Base-by-base conservation (phyloP, 108 stramenopile species). In the Pseudonitzschia multiseries region DNA sequence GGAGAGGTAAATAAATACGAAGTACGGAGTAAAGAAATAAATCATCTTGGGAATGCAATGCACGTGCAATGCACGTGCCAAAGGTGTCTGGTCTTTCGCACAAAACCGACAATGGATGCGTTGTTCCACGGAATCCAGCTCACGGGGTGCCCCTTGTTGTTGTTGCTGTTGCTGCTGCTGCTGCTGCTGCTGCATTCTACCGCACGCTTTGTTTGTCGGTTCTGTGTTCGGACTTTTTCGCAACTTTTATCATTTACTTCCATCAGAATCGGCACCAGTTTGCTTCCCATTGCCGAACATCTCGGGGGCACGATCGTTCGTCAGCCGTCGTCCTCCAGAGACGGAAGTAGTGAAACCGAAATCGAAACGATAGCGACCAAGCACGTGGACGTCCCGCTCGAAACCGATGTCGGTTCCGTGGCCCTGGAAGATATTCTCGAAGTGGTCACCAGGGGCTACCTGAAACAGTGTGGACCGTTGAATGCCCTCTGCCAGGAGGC, bases 401-500 rank as follows among this genome's bases (percentile, higher is more conserved):
- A 81, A 13, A 53, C 63, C 24, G 68, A 73, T 40, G 5, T 81
- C 10, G 21, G 69, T 15, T 22, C 65, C 3, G 36, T 80, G 40
- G 59, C 56, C 31, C 36, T 90, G 31, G 84, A 85, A 42, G 79
- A 91, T 12, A 29, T 92, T 70, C 68, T 80, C 68, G 80, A 88
- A 59, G 42, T 81, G 57, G 56, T 71, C 33, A 60, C 74, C 5
- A 36, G 28, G 8, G 71, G 89, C 68, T 75, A 83, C 81, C 57
- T 83, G 20, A 17, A 60, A 53, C 18, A 68, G 50, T 85, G 87
- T 59, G 87, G 90, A 33, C 86, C 91, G 17, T 76, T 93, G 27
- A 95, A 95, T 80, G 77, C 83, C 15, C 76, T 89, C 56, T 91
- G 90, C 70, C 91, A 93, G 75, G 72, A 85, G 73, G 79, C 75